Base-by-base conservation (phyloP, 768 basidiomycete species). In the Termitomyces sp. region DNA sequence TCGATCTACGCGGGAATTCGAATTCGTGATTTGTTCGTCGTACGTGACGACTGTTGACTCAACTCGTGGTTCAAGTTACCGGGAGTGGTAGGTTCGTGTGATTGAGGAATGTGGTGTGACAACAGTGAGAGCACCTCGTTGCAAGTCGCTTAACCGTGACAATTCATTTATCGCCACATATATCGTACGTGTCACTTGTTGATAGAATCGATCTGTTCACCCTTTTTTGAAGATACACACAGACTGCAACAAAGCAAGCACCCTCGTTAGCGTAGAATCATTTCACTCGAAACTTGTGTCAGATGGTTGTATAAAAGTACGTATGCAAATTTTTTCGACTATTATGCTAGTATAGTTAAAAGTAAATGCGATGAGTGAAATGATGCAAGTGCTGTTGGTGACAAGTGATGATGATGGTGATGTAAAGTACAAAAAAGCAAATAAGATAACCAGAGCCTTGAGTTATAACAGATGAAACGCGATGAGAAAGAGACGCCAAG, bases 391-490 rank as follows among this genome's bases (percentile, higher is more conserved):
- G 51, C 52, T 50, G 54, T 45, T 47, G 50, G 20, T 33, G 53
- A 56, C 46, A 43, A 43, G 36, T 50, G 47, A 38, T 57, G 38
- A 33, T 52, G 57, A 58, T 61, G 60, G 13, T 47, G 49, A 51
- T 55, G 56, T 38, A 42, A 61, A 51, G 50, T 58, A 28, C 45
- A 56, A 38, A 32, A 36, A 54, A 47, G 50, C 38, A 24, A 58
- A 58, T 54, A 55, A 51, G 33, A 61, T 58, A 54, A 47, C 42
- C 43, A 58, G 54, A 58, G 36, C 48, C 16, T n/a, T 35, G 36
- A 36, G 26, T 44, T 38, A 52, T n/a, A 54, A 42, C 32, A 46
- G 45, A 32, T 47, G 61, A 61, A 61, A 61, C 61, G 32, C 40
- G 49, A 56, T 54, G 47, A 26, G 38, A 53, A 42, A 24, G 45